Evolutionary conservation across 768 basidiomycete genomes (phyloP), one percentile per base, ranked within the genome.

Genomic region (Suillus alpinus): DNA sequence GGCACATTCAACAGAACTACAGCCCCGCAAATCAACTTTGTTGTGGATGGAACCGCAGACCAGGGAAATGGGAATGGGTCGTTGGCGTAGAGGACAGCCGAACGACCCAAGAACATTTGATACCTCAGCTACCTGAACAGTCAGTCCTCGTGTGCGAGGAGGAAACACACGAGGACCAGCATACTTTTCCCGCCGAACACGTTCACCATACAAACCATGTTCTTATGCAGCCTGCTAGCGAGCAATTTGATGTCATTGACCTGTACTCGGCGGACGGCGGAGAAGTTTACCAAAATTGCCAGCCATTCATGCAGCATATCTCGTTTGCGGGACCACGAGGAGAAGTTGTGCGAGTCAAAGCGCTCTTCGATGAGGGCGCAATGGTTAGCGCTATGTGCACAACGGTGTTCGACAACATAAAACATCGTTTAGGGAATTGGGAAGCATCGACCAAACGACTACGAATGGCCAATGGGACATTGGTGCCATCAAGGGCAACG

Each of bases 291-390:
- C 10, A 37, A 3, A 37, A 12, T 10, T 37, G 37, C 6, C 32
- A 32, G 6, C 51, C 51, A 1, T 53, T 53, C 29, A 3, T 53
- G 51, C 51, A 53, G n/a, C 29, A 31, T 6, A 53, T 32, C 4
- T 13, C 7, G 6, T 31, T 32, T 6, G 1, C 29, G 3, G 51
- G 51, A n/a, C 51, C 51, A 31, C 13, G 32, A 9, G 51, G 51
- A 13, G 51, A 53, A 23, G 14, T 53, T 2, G 29, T 53, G 5
- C 29, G 29, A 16, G 29, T 53, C 6, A 53, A 53, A 16, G 51
- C 51, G 2, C 37, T 70, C 16, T 68, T 71, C 37, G 73, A 77
- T 51, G 72, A 73, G 36, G 74, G 76, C 0, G 71, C 74, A 1
- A 65, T 74, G 71, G 65, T 70, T 0, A 69, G 63, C 31, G 71